Conservation (phyloP, 1,139 yeast genomes). For the Magnusiomyces ingens region DNA sequence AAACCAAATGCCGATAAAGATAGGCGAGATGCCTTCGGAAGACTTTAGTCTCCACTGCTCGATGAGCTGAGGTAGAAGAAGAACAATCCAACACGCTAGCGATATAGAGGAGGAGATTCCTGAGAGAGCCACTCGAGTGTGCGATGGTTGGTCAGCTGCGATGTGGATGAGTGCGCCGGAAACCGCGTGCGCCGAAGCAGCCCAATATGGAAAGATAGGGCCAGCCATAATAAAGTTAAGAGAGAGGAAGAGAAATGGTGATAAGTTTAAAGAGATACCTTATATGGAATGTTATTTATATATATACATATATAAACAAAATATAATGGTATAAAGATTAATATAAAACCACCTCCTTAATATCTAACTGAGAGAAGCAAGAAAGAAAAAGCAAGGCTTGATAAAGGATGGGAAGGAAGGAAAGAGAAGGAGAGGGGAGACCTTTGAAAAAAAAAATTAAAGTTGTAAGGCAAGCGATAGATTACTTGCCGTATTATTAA, state of each 20-base stretch:
- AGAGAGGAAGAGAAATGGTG: neutral
- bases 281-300: neutral
- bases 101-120: conserved; percentile 57
- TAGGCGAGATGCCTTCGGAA: conserved; percentile 71
- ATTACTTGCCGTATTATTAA: too few species aligned
- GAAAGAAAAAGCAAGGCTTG: too few species aligned
- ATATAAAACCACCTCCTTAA: neutral
- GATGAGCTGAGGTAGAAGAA: conserved; percentile 68
- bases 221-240: neutral
- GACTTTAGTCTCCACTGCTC: conserved; percentile 77
- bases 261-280: too few species aligned
- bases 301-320: neutral
- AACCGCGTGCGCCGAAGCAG: too few species aligned
- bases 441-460: too few species aligned
- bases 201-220: too few species aligned
- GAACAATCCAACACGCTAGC: conserved; percentile 71
- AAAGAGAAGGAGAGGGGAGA: neutral
- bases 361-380: neutral
- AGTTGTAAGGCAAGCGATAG: too few species aligned
- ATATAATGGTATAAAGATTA: neutral
- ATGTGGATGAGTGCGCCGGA: neutral
- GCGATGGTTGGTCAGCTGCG: conserved; percentile 21
- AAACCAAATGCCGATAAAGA: conserved; percentile 66
- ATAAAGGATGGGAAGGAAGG: neutral
- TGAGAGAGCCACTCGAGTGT: conserved; percentile 42